These are phyloP conservation scores for Blastocladiella emersonii DNA, from an alignment of 371 early-diverging fungal species.

Conservation along the genomic window DNA sequence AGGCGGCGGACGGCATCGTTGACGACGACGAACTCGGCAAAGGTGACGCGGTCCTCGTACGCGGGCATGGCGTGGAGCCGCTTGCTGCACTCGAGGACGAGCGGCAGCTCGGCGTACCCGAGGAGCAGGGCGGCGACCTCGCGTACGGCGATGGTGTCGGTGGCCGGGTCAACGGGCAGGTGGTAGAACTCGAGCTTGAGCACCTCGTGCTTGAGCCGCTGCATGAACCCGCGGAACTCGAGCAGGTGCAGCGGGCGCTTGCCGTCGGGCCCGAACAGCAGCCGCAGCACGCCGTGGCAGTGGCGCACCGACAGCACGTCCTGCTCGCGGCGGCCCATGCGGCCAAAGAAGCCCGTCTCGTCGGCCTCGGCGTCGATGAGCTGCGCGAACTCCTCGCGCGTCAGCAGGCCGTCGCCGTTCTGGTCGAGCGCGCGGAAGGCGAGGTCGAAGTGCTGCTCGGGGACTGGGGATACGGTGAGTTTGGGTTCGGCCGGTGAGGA, in stretches of 20 bases:
- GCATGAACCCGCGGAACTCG: not conserved
- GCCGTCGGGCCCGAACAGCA: not conserved
- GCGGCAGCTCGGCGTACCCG: not conserved
- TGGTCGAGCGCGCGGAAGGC: slow-evolving; percentile 15
- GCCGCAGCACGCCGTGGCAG: not conserved
- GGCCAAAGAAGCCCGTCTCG: not conserved
- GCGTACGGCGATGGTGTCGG: not conserved
- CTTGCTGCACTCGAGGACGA: not conserved
- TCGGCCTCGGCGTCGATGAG: not conserved
- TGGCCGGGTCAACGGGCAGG: not conserved
- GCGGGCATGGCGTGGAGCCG: not conserved
- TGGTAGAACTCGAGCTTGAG: slow-evolving; percentile 4
- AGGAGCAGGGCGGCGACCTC: not conserved
- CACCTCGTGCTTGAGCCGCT: not conserved
- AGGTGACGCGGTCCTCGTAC: not conserved
- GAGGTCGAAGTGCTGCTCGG: slow-evolving; percentile 14
- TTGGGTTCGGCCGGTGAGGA: too few relatives aligned
- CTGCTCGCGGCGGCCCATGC: not conserved
- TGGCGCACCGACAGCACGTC: not conserved
- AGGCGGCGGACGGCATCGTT: not conserved
- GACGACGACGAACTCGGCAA: not conserved
- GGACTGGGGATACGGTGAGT: too few relatives aligned
- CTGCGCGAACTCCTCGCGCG: not conserved
- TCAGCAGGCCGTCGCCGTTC: slow-evolving; percentile 14
- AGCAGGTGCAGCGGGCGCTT: not conserved